phyloP scores from a whole-genome alignment of 176 grass and related monocot genomes.

The Cocos nucifera region DNA sequence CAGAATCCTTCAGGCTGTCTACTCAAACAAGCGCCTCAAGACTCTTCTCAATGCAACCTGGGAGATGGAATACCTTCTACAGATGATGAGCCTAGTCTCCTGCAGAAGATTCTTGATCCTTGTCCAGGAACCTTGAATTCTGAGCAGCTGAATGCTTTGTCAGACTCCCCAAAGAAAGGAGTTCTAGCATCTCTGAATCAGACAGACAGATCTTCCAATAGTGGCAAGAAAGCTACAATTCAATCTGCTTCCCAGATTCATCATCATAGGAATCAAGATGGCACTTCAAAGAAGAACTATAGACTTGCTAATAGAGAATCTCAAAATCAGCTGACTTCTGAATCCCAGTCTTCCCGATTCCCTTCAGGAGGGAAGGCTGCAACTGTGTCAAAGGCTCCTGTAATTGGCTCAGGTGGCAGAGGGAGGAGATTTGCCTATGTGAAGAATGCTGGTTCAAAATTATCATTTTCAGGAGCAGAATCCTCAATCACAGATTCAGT shows the following conservation, averaged over 20 bases:
- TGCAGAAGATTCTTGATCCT: neutral
- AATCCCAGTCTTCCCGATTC: conserved; percentile 30
- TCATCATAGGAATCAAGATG: conserved; percentile 25
- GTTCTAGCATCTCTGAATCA: conserved; percentile 26
- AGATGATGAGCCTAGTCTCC: conserved; percentile 15
- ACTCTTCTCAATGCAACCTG: conserved; percentile 24
- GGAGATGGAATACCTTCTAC: conserved; percentile 25
- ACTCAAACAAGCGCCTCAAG: conserved; percentile 25
- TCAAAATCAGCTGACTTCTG: conserved; percentile 19
- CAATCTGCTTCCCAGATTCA: conserved; percentile 19
- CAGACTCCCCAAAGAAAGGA: conserved; percentile 35
- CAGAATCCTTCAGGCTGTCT: conserved; percentile 42
- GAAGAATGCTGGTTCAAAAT: conserved; percentile 42
- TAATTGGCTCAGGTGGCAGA: conserved; percentile 34
- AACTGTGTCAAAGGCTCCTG: conserved; percentile 30
- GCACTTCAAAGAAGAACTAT: conserved; percentile 27
- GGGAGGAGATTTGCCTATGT: conserved; percentile 70
- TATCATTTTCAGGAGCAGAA: conserved; percentile 33
- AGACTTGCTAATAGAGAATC: conserved; percentile 39
- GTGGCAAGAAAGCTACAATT: conserved; percentile 16
- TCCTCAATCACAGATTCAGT: conserved; percentile 46
- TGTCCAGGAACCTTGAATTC: conserved; percentile 17
- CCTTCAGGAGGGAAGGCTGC: conserved; percentile 31
- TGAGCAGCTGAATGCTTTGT: conserved; percentile 25
- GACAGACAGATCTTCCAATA: conserved; percentile 11